Percentiles rank a stretch among this genome's conserved stretches.
Evolutionary conservation across 768 basidiomycete genomes (phyloP).

Genomic region (Lactifluus volemus): DNA sequence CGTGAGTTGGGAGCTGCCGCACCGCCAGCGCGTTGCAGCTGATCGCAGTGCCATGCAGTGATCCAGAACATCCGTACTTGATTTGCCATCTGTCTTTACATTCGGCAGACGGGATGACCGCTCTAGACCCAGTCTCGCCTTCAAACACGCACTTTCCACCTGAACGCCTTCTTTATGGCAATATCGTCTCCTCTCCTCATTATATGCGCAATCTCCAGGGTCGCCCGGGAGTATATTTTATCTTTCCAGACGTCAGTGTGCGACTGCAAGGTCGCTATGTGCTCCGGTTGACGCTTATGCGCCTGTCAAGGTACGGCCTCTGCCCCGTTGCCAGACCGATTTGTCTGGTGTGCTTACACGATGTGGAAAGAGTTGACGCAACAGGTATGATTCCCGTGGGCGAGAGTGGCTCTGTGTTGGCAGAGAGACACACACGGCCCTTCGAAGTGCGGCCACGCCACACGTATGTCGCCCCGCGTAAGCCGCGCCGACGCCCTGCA

Average conservation of each 20-base stretch:
- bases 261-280: constrained; percentile 69
- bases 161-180: constrained; percentile 70
- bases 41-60: constrained; percentile 36
- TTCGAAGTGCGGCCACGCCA: constrained; percentile 73
- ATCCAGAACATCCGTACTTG: constrained; percentile 80
- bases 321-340: not conserved
- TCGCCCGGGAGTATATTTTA: constrained; percentile 73
- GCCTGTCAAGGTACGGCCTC: constrained; percentile 64
- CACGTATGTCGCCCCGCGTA: constrained; percentile 75
- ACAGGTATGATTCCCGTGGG: constrained; percentile 33
- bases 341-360: constrained; percentile 24
- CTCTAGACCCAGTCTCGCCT: constrained; percentile 57
- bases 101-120: constrained; percentile 54
- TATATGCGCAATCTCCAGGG: constrained; percentile 75
- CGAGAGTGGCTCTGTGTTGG: constrained; percentile 56
- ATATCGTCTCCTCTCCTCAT: constrained; percentile 75
- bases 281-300: constrained; percentile 63
- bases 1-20: constrained; percentile 47
- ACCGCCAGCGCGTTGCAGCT: constrained; percentile 9
- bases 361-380: constrained; percentile 41
- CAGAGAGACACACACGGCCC: constrained; percentile 58
- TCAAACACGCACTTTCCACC: constrained; percentile 39
- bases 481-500: constrained; percentile 25
- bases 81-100: constrained; percentile 75
- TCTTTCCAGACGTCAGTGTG: constrained; percentile 88